A percentile compares a stretch with the other conserved stretches of the same genome.
phyloP scores from a whole-genome alignment of 352 stramenopile genomes.

The Pythium monospermum region DNA sequence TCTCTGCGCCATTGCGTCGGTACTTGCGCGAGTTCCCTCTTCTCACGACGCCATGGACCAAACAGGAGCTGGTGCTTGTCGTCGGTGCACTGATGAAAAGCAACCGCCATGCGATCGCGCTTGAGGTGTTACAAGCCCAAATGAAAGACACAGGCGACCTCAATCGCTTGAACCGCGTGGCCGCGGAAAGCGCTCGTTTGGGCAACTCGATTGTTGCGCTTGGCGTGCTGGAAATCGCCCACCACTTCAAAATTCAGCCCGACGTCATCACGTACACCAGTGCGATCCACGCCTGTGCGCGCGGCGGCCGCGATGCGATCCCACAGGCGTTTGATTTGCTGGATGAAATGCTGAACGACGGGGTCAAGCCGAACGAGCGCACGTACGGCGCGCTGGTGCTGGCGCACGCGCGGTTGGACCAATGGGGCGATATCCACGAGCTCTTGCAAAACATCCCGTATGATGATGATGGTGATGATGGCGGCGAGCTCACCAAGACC shows the following conservation, averaged over 20 bases:
- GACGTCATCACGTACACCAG: conserved; percentile 79
- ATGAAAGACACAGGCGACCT: conserved; percentile 32
- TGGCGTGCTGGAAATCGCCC: conserved; percentile 64
- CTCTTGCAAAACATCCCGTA: conserved; percentile 57
- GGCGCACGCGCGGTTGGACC: conserved; percentile 60
- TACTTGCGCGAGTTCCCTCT: conserved; percentile 72
- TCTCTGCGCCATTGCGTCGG: conserved; percentile 52
- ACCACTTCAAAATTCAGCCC: conserved; percentile 54
- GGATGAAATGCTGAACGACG: conserved; percentile 66
- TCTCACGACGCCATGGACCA: conserved; percentile 48
- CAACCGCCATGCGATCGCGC: conserved; percentile 52
- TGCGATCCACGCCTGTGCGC: conserved; percentile 74
- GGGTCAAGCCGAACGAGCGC: conserved; percentile 57
- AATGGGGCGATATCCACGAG: conserved; percentile 64
- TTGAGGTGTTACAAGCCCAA: conserved; percentile 61
- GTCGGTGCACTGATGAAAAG: conserved; percentile 66
- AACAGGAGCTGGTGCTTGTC: conserved; percentile 77
- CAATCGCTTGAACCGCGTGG: conserved; percentile 62
- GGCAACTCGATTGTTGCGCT: conserved; percentile 62
- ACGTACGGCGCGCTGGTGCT: conserved; percentile 73
- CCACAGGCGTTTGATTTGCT: conserved; percentile 54
- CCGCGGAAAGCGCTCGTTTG: conserved; percentile 56
- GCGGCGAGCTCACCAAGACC: conserved; percentile 46
- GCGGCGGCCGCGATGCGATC: conserved; percentile 41
- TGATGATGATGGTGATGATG: too few relatives aligned